Conservation (phyloP, 2,329 filamentous ascomycete genomes). For the Xylariales sp. region DNA sequence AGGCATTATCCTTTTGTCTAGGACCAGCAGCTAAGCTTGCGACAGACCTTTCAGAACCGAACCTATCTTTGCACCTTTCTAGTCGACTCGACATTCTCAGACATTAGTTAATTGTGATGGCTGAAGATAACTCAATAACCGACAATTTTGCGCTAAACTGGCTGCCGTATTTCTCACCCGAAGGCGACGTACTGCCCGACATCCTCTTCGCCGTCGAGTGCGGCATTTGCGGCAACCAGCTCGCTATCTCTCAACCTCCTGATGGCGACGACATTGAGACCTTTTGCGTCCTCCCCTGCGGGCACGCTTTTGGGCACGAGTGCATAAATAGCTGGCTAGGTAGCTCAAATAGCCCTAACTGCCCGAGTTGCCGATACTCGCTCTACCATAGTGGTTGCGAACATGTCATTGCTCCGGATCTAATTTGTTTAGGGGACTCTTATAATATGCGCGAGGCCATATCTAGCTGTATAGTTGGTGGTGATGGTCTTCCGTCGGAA, state of each 20-base stretch:
- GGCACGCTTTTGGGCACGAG: neutral
- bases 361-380: conserved; percentile 11
- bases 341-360: neutral
- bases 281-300: conserved; percentile 17
- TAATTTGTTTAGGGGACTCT: neutral
- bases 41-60: neutral
- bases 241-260: conserved; percentile 2
- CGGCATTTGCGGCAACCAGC: conserved; percentile 5
- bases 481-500: too few relatives aligned
- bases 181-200: neutral
- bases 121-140: neutral
- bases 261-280: neutral
- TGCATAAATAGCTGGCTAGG: neutral
- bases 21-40: neutral
- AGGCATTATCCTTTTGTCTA: neutral
- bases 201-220: neutral
- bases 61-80: neutral
- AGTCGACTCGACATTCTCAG: neutral
- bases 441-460: neutral
- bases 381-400: conserved; percentile 1
- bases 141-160: conserved; percentile 30
- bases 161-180: conserved; percentile 9
- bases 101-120: neutral
- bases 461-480: neutral
- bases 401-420: neutral